Evolutionary conservation across 2,329 filamentous ascomycete species (phyloP), one percentile per base, ranked within the genome.

Genomic region (Berkeleyomyces basicola): DNA sequence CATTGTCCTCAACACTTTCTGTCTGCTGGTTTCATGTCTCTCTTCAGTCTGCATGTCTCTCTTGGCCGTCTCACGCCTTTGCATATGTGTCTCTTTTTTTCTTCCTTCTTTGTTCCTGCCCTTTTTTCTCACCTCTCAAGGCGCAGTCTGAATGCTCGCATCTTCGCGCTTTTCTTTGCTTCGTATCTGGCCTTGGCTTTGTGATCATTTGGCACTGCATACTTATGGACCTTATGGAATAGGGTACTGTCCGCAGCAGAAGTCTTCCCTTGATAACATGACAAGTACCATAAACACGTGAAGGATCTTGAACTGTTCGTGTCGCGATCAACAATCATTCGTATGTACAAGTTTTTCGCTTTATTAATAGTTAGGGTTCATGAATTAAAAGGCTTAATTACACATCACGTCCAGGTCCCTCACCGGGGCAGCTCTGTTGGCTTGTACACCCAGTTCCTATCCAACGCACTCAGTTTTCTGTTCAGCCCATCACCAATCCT

Each of bases 401-500:
- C 23, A 23, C 23, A 23, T 23, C 23, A 23, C 23, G 1, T 59
- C 16, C 39, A 46, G 11, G 33, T 11, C 10, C 37, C 44, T 51
- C 16, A n/a, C 51, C 14, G 51, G 11, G 43, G 11, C 44, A 40
- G 9, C 31, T 49, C 58, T 9, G 16, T 44, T n/a, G 58, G n/a
- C 16, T 74, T 71, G 2, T 69, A 61, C n/a, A 66, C 71, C 77
- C 77, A 78, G 66, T 73, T 72, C 2, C 64, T 68, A 1, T 70
- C 69, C n/a, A 79, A 67, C 0, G 70, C 61, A 0, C 71, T 63
- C 3, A 79, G 70, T 69, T 78, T 78, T 42, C 76, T 71, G 61
- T 70, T 72, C 59, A 79, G 75, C 11, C 77, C 77, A 49, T 78
- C 76, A 16, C 73, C 71, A 9, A 79, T 69, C 3, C 76, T 72